Base-by-base conservation (phyloP, 805 yeast genomes). In the Pichia eremophila region DNA sequence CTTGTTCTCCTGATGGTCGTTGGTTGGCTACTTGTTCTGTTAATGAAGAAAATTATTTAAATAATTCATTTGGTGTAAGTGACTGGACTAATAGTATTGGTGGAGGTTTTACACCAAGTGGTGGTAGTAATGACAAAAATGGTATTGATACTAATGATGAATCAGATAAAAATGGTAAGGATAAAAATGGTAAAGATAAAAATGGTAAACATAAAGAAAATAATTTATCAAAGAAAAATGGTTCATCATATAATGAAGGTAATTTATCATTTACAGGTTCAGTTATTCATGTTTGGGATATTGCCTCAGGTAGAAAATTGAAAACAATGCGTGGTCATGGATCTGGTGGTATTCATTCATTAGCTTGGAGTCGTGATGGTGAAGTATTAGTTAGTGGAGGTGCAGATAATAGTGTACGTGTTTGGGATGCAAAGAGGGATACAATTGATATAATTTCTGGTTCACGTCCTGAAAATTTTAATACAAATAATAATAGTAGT, bases 241-340 rank as follows among this genome's bases (percentile, higher is more conserved):
- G 12, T 29, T 29, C 32, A 10, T 29, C 32, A 29, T 29, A 19
- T 27, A 37, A 44, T 44, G 31, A 10, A 36, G 35, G 35, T 27
- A n/a, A n/a, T 17, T 7, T 36, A 19, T 35, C 43, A 22, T 47
- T 47, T 32, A 41, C 47, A n/a, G 50, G 50, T 17, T 80, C 89
- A 40, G 76, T 84, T 10, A 85, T 93, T 35, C 83, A 84, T 60
- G 74, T 93, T 38, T 93, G 97, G 95, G 99, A 93, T 68, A 80
- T 86, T 47, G 95, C 96, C 2, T 77, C 90, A 2, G 98, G 98
- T 22, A 75, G 95, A 54, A 71, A 89, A 45, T 70, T 93, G 54
- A 93, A 93, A 66, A 73, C 86, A 10, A 87, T 93, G 97, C 77
- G 87, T 49, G 99, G 99, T 0, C 99, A 93, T 62, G 98, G 96